Evolutionary conservation across 1,139 yeast genomes (phyloP), one percentile per base, ranked within the genome.

Genomic region (Debaryomycetaceae sp.): DNA sequence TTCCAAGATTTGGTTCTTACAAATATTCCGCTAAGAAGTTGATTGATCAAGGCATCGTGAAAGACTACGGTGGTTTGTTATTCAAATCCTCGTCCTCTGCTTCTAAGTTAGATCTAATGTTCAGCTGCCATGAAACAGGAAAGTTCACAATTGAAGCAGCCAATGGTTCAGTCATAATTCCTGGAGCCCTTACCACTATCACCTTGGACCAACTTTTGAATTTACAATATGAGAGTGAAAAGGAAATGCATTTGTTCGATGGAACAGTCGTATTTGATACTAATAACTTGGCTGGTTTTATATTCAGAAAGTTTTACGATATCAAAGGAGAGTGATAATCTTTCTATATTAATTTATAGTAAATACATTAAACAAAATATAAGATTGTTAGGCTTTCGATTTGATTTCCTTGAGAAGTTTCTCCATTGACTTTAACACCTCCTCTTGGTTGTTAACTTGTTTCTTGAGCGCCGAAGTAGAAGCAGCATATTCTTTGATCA

Each of bases 1-100:
- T 82, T 35, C 91, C 94, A 2, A 79, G 78, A 53, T 87, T 83
- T 59, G 96, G 96, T 6, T 86, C 94, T 1, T 87, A 81, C 65
- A 87, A 85, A 61, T 87, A 87, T 63, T 75, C 88, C 0, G 83
- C 88, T 3, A 83, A 86, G 45, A 84, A 82, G 52, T 69, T 92
- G 38, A 70, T 77, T 57, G 97, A 89, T 43, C 83, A 79, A 50
- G 84, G 86, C 1, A 75, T 89, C 1, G 58, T 92, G 22, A 59
- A 75, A 5, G 83, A 79, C 41, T 70, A 85, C 38, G 75, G 72
- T 11, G 81, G 82, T 0, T 63, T 70, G 31, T 65, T 68, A 39
- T 60, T 66, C 41, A 68, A 67, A 33, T 61, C 67, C 33, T 60
- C 59, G 18, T 65, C 71, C 6, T 65, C 75, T 43, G 74, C 79